Evolutionary conservation across 2,329 filamentous ascomycete species (phyloP).

Genomic region (Cladophialophora yegresii): DNA sequence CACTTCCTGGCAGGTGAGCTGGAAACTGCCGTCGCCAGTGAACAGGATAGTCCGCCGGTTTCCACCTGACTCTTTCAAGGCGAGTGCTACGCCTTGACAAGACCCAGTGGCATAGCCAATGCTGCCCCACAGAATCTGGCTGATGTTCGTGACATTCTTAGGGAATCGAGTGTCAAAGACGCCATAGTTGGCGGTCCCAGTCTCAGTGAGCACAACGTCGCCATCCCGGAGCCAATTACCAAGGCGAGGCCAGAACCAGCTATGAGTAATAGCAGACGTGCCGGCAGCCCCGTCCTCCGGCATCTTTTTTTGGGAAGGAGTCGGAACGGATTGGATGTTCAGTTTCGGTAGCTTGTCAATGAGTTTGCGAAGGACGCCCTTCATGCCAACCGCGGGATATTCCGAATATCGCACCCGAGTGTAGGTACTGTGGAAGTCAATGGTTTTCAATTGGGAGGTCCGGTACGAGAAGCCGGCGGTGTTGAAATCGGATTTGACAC

Average conservation of each 20-base stretch:
- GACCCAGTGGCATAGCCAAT: constrained; percentile 64
- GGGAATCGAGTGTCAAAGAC: constrained; percentile 56
- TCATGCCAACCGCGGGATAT: constrained; percentile 77
- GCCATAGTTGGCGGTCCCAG: constrained; percentile 62
- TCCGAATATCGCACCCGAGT: constrained; percentile 74
- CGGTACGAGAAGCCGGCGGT: constrained; percentile 57
- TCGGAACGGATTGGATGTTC: constrained; percentile 56
- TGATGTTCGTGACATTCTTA: constrained; percentile 51
- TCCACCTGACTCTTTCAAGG: constrained; percentile 55
- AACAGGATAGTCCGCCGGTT: constrained; percentile 59
- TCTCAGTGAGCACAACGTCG: constrained; percentile 62
- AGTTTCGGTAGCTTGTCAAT: constrained; percentile 61
- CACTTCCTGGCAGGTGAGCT: constrained; percentile 68
- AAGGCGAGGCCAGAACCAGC: constrained; percentile 61
- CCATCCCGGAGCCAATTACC: constrained; percentile 55
- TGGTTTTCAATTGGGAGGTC: constrained; percentile 72
- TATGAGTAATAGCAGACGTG: constrained; percentile 54
- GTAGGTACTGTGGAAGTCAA: constrained; percentile 77
- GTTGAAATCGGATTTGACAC: constrained; percentile 53
- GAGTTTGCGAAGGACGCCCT: constrained; percentile 72
- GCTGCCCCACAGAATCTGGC: constrained; percentile 59
- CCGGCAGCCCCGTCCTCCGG: constrained; percentile 37
- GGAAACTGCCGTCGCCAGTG: constrained; percentile 66
- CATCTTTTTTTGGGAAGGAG: constrained; percentile 60
- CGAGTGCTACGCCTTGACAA: constrained; percentile 58